Conservation (phyloP, 441 rosid species). For the Erodium texanum region DNA sequence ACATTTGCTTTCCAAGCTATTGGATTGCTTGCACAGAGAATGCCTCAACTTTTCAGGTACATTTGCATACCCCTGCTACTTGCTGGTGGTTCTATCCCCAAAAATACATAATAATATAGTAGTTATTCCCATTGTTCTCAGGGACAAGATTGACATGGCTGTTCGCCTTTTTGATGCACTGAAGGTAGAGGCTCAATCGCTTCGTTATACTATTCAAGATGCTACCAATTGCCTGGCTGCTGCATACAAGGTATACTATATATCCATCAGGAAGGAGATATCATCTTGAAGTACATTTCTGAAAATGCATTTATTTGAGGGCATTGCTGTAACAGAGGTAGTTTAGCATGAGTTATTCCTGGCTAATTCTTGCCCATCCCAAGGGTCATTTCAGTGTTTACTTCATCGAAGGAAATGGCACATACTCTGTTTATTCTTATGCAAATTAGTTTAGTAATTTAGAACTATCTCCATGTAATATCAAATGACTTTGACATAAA, state of each 20-base stretch:
- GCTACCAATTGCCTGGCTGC: slow-evolving; percentile 69
- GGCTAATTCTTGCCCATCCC: not conserved
- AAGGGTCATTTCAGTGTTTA: not conserved
- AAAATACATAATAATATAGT: slow-evolving; percentile 10
- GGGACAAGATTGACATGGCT: slow-evolving; percentile 91
- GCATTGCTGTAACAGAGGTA: not conserved
- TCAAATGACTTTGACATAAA: not conserved
- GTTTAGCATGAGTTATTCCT: not conserved
- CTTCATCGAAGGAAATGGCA: not conserved
- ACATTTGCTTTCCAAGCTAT: slow-evolving; percentile 84
- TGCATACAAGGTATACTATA: slow-evolving; percentile 68
- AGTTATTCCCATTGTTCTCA: slow-evolving; percentile 27
- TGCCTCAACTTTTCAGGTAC: slow-evolving; percentile 90
- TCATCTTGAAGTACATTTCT: not conserved
- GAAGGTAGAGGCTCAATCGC: slow-evolving; percentile 63
- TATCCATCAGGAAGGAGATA: slow-evolving; percentile 9
- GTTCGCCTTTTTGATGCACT: slow-evolving; percentile 81
- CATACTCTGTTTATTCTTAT: not conserved
- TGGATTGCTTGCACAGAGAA: slow-evolving; percentile 83
- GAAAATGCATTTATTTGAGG: not conserved
- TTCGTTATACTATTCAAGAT: slow-evolving; percentile 76
- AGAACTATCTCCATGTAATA: not conserved
- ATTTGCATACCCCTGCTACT: slow-evolving; percentile 14
- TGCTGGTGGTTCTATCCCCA: slow-evolving; percentile 17
- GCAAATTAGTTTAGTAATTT: not conserved